Conservation (phyloP, 495 filamentous ascomycete species). For the Penicillium ochrochloron region DNA sequence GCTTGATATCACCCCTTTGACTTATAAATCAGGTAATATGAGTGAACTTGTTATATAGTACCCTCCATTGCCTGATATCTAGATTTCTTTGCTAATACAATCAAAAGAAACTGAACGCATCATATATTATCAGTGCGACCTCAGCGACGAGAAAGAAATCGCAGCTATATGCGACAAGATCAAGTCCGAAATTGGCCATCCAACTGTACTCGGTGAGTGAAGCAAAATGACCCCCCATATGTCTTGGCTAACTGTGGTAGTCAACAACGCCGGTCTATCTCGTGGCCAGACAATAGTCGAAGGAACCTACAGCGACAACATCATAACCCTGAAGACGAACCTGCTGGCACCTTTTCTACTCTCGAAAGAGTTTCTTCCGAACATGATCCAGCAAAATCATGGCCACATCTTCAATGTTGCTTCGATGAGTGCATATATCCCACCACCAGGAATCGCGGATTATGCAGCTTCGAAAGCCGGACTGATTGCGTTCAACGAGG, state of each 20-base stretch:
- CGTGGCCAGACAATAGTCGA: constrained; percentile 67
- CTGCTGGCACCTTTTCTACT: constrained; percentile 74
- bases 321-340: constrained; percentile 66
- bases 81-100: background rate
- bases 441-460: constrained; percentile 65
- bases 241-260: constrained; percentile 41
- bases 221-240: background rate
- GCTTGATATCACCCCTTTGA: constrained; percentile 63
- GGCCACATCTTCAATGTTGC: constrained; percentile 79
- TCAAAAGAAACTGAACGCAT: constrained; percentile 1
- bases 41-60: constrained; percentile 22
- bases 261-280: constrained; percentile 81
- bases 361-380: constrained; percentile 75
- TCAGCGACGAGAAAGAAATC: constrained; percentile 66
- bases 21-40: constrained; percentile 53
- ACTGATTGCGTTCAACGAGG: constrained; percentile 71
- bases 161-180: constrained; percentile 63
- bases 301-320: constrained; percentile 64
- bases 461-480: constrained; percentile 74
- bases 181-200: constrained; percentile 55
- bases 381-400: constrained; percentile 61
- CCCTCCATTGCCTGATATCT: too few relatives aligned
- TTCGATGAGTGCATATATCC: constrained; percentile 70
- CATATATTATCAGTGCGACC: constrained; percentile 58
- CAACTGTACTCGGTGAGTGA: constrained; percentile 21